Base-by-base conservation (phyloP, 768 basidiomycete species). In the Phylloporus sp. region DNA sequence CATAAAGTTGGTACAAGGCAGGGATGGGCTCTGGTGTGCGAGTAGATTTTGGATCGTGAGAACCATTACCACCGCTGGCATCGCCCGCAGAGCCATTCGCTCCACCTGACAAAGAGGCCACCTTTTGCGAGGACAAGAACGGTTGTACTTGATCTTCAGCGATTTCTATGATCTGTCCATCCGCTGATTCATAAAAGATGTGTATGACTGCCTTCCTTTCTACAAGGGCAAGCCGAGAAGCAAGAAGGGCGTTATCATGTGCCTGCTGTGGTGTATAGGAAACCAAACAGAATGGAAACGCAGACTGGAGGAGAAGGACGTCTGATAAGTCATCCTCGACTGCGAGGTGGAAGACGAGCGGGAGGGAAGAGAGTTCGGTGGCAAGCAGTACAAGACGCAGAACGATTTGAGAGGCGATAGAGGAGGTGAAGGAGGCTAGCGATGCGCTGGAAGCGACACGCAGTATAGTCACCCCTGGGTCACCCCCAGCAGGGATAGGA, bases 211-310 rank as follows among this genome's bases (percentile, higher is more conserved):
- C 84, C 59, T 81, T 86, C 49, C 75, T 75, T 60, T 88, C 82
- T 7, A 77, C 67, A 32, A 78, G 77, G 0, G 95, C 91, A 45
- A 97, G 71, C 38, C 85, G 81, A 45, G 90, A 84, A 13, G 92
- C 91, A 16, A 98, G 79, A 31, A 97, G 72, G 22, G 92, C 88
- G 68, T 97, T 86, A 64, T 95, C 91, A 60, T 95, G 88, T 4
- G 93, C 91, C 63, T 93, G 80, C 65, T 92, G 88, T 4, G 82
- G 67, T 1, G 80, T 82, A 31, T 80, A 77, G 6, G 92, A 95
- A 61, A 95, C 76, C 45, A 98, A 60, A 64, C 93, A 85, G 70
- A 85, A 90, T 26, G 89, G 88, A 6, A 91, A 80, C 18, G 83
- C 78, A n/a, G 86, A 81, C 35, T 86, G 84, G 51, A 95, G 83